Base-by-base conservation (phyloP, 495 filamentous ascomycete genomes). In the Penicillium cosmopolitanum region DNA sequence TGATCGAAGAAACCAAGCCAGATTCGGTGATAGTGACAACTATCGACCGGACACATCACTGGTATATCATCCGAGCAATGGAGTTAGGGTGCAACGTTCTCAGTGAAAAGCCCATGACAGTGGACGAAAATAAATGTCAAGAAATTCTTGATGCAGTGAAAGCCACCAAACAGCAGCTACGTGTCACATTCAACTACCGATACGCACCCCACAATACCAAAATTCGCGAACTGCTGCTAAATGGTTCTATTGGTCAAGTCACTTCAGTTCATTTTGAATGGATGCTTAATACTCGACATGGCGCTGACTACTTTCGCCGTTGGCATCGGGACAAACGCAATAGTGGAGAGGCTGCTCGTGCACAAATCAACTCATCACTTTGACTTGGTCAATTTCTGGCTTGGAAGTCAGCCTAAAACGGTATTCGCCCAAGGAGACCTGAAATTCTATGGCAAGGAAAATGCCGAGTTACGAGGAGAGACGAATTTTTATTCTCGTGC, bases 61-160 rank as follows among this genome's bases (percentile, higher is more conserved):
- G 66, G 19, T 85, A 86, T 69, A 84, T 84, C 57, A 67, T 80
- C 25, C 75, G 76, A 15, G 80, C 83, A 5, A 70, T 86, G 53
- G 78, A 84, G 51, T 71, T 84, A 1, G 83, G 83, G n/a, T 80
- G 80, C 63, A 76, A 80, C 66, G 82, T 84, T 4, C 71, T 85
- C 43, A 84, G 78, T 15, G 83, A 86, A 63, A 86, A 86, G 55
- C 84, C 84, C 15, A 86, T 86, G 84, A 83, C 80, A 4, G 75
- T 84, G 65, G 82, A 85, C 60, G 82, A 77, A 8, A 70, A 74
- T 15, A 78, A 82, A 18, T 84, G 82, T 65, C 74, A 71, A 3
- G 66, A 70, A 36, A 84, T 85, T 58, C 58, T 75, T 31, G 62
- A 64, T 21, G 66, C 66, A 4, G 72, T 73, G 9, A 66, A 68